Evolutionary conservation across 768 basidiomycete genomes (phyloP).

Genomic region (Rhizopogon sp.): DNA sequence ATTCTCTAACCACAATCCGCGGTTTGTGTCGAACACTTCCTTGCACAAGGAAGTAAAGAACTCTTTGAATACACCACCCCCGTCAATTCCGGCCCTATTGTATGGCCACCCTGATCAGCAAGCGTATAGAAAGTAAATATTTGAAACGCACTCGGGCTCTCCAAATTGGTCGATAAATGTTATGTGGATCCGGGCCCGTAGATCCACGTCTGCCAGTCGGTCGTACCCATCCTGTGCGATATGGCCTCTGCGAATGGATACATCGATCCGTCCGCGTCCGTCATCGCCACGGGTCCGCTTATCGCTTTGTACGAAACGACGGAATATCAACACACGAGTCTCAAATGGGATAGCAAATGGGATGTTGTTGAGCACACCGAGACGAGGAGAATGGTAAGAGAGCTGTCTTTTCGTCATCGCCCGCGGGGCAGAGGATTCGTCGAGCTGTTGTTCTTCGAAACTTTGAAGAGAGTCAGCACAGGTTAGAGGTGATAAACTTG

Average conservation of each 20-base stretch:
- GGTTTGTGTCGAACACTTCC: conserved; percentile 92
- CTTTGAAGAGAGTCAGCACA: conserved; percentile 28
- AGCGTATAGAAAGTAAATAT: not conserved
- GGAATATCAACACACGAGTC: conserved; percentile 84
- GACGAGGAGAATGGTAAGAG: conserved; percentile 54
- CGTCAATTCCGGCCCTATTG: conserved; percentile 83
- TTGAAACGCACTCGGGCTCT: conserved; percentile 63
- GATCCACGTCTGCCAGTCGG: conserved; percentile 64
- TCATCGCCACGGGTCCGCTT: conserved; percentile 18
- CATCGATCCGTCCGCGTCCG: conserved; percentile 18
- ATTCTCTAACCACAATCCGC: conserved; percentile 90
- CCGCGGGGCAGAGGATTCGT: conserved; percentile 20
- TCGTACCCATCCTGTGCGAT: conserved; percentile 93
- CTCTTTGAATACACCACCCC: conserved; percentile 97
- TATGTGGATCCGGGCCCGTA: conserved; percentile 84
- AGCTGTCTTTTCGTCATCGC: conserved; percentile 65
- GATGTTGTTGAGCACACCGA: conserved; percentile 91
- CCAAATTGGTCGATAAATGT: conserved; percentile 91
- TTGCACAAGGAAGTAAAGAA: conserved; percentile 90
- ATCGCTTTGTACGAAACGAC: conserved; percentile 75
- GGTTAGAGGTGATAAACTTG: not conserved
- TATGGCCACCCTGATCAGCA: conserved; percentile 1
- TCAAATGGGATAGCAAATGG: conserved; percentile 95
- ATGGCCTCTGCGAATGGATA: conserved; percentile 50
- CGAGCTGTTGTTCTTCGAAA: conserved; percentile 59